Conservation (phyloP, 306 rosid species). For the Citrullus amarus region DNA sequence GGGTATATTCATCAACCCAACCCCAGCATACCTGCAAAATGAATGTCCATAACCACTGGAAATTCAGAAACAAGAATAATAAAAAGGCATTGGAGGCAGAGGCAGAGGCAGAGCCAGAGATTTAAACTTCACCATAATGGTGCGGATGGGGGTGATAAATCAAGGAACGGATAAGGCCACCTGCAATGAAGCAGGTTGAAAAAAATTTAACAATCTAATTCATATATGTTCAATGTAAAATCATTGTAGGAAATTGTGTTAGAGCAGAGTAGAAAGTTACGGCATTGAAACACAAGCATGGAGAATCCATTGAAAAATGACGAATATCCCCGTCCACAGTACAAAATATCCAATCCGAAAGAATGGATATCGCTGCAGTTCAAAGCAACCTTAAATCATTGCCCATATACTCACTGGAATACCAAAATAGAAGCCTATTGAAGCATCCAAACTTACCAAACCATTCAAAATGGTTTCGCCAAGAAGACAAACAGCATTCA, state of each 20-base stretch:
- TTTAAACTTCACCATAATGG: slow-evolving; percentile 59
- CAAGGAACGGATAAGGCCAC: slow-evolving; percentile 98
- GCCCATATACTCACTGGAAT: not conserved
- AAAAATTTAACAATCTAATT: not conserved
- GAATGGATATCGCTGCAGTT: slow-evolving; percentile 63
- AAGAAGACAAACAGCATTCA: slow-evolving; percentile 67
- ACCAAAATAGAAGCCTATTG: not conserved
- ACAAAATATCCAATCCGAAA: slow-evolving; percentile 75
- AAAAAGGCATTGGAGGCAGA: not conserved
- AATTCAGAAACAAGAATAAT: not conserved
- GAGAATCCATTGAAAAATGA: slow-evolving; percentile 71
- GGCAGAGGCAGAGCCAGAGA: not conserved
- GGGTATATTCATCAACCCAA: slow-evolving; percentile 65
- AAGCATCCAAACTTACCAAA: slow-evolving; percentile 42
- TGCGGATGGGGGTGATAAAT: slow-evolving; percentile 59
- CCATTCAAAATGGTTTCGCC: slow-evolving; percentile 63
- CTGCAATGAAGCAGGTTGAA: slow-evolving; percentile 17
- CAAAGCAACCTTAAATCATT: not conserved
- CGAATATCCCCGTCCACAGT: slow-evolving; percentile 63
- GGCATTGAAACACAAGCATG: slow-evolving; percentile 43
- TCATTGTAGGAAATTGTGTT: not conserved
- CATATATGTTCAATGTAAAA: not conserved
- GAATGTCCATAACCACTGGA: not conserved
- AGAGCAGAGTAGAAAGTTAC: slow-evolving; percentile 26
- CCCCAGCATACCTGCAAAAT: slow-evolving; percentile 51